These are phyloP conservation scores for Lecanicillium sp. DNA, from an alignment of 2,329 filamentous ascomycete species.

Conservation along the genomic window DNA sequence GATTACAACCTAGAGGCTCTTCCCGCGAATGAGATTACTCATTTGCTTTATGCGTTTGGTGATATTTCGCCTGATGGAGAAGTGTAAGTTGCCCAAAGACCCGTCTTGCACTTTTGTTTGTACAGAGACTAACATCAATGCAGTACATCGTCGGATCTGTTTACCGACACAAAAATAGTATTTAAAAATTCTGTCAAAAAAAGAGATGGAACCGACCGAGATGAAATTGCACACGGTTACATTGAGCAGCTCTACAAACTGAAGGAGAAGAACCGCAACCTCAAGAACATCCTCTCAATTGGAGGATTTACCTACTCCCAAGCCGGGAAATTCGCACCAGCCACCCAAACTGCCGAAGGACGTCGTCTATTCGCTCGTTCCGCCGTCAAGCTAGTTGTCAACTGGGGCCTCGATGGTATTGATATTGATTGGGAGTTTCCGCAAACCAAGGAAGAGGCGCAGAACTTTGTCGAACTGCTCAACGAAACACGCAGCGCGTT, in stretches of 20 bases:
- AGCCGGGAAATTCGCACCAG: conserved; percentile 45
- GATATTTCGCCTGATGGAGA: conserved; percentile 37
- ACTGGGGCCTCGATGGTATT: conserved; percentile 54
- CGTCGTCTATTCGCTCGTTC: conserved; percentile 59
- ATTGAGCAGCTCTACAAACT: conserved; percentile 69
- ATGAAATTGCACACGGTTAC: conserved; percentile 67
- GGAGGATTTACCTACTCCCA: conserved; percentile 72
- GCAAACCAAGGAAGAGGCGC: conserved; percentile 26
- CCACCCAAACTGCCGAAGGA: conserved; percentile 40
- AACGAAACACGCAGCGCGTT: conserved; percentile 35
- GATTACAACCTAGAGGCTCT: conserved; percentile 66
- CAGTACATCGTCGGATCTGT: conserved; percentile 21
- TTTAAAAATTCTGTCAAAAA: too few species aligned
- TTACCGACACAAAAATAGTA: conserved; percentile 49
- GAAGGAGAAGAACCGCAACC: conserved; percentile 67
- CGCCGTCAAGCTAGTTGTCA: conserved; percentile 61
- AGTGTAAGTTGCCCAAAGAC: conserved; percentile 27
- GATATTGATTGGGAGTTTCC: conserved; percentile 54
- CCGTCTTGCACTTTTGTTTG: neutral
- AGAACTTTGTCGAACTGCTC: conserved; percentile 34
- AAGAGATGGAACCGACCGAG: conserved; percentile 1
- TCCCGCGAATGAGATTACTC: conserved; percentile 61
- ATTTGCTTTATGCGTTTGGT: conserved; percentile 58
- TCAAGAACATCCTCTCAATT: conserved; percentile 75
- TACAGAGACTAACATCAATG: neutral